phyloP scores from a whole-genome alignment of 495 filamentous ascomycete genomes.

The Penicillium ochrochloron region DNA sequence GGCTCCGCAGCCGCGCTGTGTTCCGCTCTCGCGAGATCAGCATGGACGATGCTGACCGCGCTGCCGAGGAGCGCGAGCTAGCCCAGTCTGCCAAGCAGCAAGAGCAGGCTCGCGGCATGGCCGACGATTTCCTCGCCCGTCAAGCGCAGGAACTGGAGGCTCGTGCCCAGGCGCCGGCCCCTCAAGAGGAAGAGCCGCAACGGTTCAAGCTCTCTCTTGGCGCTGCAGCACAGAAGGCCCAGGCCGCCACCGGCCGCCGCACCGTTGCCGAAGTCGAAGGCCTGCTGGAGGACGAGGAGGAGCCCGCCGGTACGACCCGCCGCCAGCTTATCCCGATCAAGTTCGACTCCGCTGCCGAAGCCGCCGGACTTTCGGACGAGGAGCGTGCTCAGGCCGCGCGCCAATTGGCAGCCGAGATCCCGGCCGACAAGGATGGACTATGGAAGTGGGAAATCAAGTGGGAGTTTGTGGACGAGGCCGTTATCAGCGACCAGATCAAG shows the following conservation, averaged over 20 bases:
- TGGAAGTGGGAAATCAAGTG: slow-evolving; percentile 94
- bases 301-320: slow-evolving; percentile 70
- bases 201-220: slow-evolving; percentile 94
- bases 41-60: slow-evolving; percentile 80
- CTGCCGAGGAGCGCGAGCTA: slow-evolving; percentile 74
- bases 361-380: slow-evolving; percentile 75
- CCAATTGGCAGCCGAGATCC: slow-evolving; percentile 87
- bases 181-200: slow-evolving; percentile 72
- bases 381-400: slow-evolving; percentile 79
- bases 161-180: slow-evolving; percentile 49
- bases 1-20: slow-evolving; percentile 78
- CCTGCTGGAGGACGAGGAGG: slow-evolving; percentile 91
- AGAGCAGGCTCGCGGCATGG: slow-evolving; percentile 82
- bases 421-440: slow-evolving; percentile 80
- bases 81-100: slow-evolving; percentile 69
- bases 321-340: slow-evolving; percentile 90
- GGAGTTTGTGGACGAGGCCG: slow-evolving; percentile 86
- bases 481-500: slow-evolving; percentile 84
- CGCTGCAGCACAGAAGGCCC: slow-evolving; percentile 80
- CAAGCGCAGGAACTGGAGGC: slow-evolving; percentile 83
- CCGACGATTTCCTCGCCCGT: slow-evolving; percentile 89
- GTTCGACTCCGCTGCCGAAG: slow-evolving; percentile 76
- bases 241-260: slow-evolving; percentile 71
- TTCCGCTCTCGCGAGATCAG: slow-evolving; percentile 74
- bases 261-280: slow-evolving; percentile 94